Conservation (phyloP, 148 eudicot genomes). For the Rhododendron simsii region DNA sequence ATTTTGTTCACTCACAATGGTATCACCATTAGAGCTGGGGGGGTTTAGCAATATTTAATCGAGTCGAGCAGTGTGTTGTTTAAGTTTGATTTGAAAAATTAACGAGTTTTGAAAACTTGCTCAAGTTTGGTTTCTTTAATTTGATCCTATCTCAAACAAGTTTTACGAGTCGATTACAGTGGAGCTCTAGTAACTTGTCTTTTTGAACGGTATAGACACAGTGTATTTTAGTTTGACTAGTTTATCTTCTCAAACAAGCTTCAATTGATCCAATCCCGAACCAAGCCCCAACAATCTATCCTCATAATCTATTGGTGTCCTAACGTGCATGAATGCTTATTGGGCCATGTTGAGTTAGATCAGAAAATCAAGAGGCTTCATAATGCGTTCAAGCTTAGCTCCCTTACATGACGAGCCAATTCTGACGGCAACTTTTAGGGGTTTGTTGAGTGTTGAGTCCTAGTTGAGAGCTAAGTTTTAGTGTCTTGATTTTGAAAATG, state of each 20-base stretch:
- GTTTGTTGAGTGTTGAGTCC: neutral
- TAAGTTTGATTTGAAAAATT: neutral
- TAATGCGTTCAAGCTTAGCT: neutral
- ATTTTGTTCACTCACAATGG: neutral
- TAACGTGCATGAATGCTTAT: neutral
- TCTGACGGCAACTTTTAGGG: neutral
- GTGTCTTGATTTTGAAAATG: neutral
- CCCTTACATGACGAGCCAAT: neutral
- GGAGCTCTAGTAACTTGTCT: too few relatives aligned
- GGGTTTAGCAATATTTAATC: neutral
- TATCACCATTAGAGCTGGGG: neutral
- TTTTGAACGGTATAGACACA: too few relatives aligned
- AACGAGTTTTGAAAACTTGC: neutral
- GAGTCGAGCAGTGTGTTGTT: neutral
- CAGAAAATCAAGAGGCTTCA: neutral
- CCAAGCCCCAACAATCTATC: too few relatives aligned
- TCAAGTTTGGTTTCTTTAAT: neutral
- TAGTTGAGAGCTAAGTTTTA: neutral
- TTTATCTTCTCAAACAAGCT: neutral
- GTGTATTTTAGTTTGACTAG: neutral
- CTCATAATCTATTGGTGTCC: neutral
- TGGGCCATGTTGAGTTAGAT: neutral
- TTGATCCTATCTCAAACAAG: neutral
- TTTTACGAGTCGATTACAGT: neutral
- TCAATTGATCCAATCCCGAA: neutral